Base-by-base conservation (phyloP, 257 asterid genomes). In the Orobanche coerulescens region DNA sequence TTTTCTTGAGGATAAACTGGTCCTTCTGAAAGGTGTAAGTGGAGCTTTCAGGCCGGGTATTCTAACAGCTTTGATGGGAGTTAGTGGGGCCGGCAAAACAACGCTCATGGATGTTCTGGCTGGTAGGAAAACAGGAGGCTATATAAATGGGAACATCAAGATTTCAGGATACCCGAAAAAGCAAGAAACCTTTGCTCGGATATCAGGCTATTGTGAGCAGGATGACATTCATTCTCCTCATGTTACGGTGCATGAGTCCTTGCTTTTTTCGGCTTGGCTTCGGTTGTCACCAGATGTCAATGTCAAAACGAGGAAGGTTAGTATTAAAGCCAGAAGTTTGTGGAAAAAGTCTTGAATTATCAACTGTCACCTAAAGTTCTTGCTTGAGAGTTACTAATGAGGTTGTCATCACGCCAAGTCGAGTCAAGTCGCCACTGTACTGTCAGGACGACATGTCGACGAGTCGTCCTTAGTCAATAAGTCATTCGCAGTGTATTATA, bases 21-120 rank as follows among this genome's bases (percentile, higher is more conserved):
- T 74, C 30, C 90, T 82, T 53, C 63, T 85, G 39, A 82, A 78
- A 58, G 75, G 86, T 12, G 86, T 82, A 14, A 85, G 84, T 64
- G 94, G 90, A 10, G 85, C 82, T 8, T 82, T 85, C 55, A 82
- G 78, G 53, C 94, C 90, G 0, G 90, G 90, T 10, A 64, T 82
- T 63, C 80, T 85, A 19, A 76, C 90, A 9, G 87, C 94, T 62
- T 55, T 85, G 47, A 82, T 85, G 90, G 94, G 94, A 20, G 86
- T 85, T 10, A 85, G 88, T 48, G 94, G 94, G 16, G 94, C 94
- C 0, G 94, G 94, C 0, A 85, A 85, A 73, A 85, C 94, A 0
- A 85, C 94, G 8, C 80, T 85, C 20, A 78, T 85, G 94, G 94
- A 85, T 26, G 94, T 85, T 4, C 65, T 85, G 63, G 87, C 90